Evolutionary conservation across 306 rosid genomes (phyloP), one percentile per base, ranked within the genome.

Genomic region (Quercus parvula): DNA sequence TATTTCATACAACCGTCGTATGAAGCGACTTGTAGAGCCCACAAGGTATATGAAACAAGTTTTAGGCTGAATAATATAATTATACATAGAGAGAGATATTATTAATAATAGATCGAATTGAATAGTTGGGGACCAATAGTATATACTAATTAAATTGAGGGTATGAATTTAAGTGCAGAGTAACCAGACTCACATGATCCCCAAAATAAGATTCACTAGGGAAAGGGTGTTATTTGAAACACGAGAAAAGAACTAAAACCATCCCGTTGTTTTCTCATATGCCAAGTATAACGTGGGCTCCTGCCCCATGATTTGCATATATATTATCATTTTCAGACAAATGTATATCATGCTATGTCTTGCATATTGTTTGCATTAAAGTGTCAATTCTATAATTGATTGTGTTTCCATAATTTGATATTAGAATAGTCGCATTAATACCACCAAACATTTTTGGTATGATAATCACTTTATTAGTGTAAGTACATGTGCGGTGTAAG

Each of bases 281-380:
- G 68, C 46, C 54, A 59, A 74, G 62, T 66, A 61, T 28, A 64
- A 71, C 51, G 80, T 59, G 41, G 79, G 69, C 62, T 28, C n/a
- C 77, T 41, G 56, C 82, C 77, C 73, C 82, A 52, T 44, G 74
- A 30, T 41, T 62, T 68, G 10, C 55, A 19, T 31, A 33, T 56
- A 30, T 73, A 71, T 62, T 62, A 57, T 20, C 9, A 35, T 56
- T 52, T 44, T 8, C 33, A 5, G 64, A 61, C 59, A 76, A 73
- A 46, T 38, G 46, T 7, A 38, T 68, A 57, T 27, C 57, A 77
- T 75, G 69, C 56, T 38, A 38, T 56, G 6, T 75, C 70, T 56
- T 28, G 58, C 20, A 3, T 56, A 31, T 20, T 4, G 49, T 15
- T 49, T 27, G 14, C 63, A 22, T 17, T 56, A 5, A 5, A 56